These are phyloP conservation scores for Pythium grandisporangium DNA, from an alignment of 352 stramenopile genomes.

Conservation along the genomic window DNA sequence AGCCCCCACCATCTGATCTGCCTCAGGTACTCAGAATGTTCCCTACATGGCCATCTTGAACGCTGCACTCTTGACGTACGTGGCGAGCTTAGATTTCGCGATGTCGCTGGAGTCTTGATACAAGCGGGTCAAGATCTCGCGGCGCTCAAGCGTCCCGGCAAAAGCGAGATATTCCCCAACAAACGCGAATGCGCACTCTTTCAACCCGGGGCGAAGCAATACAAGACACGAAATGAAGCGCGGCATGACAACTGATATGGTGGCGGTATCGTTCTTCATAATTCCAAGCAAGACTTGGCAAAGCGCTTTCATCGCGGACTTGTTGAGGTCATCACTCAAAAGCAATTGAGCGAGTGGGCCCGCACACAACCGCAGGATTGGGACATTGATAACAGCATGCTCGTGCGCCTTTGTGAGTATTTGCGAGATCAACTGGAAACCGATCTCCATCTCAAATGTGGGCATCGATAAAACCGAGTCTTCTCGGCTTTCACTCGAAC, in stretches of 20 bases:
- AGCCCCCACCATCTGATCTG: background rate
- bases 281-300: constrained; percentile 61
- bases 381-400: constrained; percentile 16
- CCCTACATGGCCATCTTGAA: constrained; percentile 34
- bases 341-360: constrained; percentile 29
- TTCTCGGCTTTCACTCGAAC: too few relatives aligned
- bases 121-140: constrained; percentile 50
- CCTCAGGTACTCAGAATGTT: too few relatives aligned
- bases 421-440: constrained; percentile 31
- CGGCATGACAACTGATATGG: constrained; percentile 22
- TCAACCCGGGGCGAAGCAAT: constrained; percentile 30
- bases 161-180: constrained; percentile 65
- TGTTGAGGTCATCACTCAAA: constrained; percentile 31
- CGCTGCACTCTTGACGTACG: constrained; percentile 60
- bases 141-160: constrained; percentile 26
- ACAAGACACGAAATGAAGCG: constrained; percentile 43
- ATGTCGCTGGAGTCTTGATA: constrained; percentile 71
- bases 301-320: constrained; percentile 41
- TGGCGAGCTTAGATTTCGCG: constrained; percentile 60
- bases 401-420: constrained; percentile 37
- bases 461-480: too few relatives aligned
- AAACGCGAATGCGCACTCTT: constrained; percentile 51
- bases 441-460: constrained; percentile 10
- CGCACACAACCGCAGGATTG: constrained; percentile 33
- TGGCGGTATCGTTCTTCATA: constrained; percentile 38